Conservation (phyloP, 306 rosid species). For the Astragalus membranaceus region DNA sequence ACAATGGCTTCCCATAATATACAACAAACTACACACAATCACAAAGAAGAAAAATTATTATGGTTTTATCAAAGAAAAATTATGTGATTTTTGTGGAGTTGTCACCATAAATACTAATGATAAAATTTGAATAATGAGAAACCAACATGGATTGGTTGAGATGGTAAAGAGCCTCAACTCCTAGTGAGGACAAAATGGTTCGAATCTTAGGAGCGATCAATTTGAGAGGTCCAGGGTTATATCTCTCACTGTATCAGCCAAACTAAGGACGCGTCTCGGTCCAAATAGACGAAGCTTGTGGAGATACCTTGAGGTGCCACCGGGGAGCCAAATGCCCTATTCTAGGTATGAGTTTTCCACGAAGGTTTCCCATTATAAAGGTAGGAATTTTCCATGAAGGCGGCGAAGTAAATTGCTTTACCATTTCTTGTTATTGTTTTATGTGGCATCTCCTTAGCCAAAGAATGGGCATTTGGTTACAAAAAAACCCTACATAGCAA, state of each 20-base stretch:
- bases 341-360: too few species aligned
- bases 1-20: not conserved
- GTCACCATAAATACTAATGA: not conserved
- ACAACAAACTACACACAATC: not conserved
- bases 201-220: too few species aligned
- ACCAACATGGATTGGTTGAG: not conserved
- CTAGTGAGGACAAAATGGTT: too few species aligned
- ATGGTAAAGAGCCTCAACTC: too few species aligned
- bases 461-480: not conserved
- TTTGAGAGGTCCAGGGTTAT: too few species aligned
- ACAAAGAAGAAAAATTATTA: not conserved
- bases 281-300: too few species aligned
- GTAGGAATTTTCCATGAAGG: not conserved
- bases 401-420: not conserved
- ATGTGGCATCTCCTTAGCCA: slow-evolving; percentile 11
- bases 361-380: not conserved
- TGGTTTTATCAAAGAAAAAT: not conserved
- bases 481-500: slow-evolving; percentile 16
- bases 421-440: not conserved
- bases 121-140: not conserved
- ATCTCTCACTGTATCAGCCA: too few species aligned
- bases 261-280: too few species aligned
- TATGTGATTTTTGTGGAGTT: not conserved
- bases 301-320: too few species aligned
- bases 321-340: too few species aligned